Conservation (phyloP, 768 basidiomycete species). For the Lanmaoa pseudosensibilis region DNA sequence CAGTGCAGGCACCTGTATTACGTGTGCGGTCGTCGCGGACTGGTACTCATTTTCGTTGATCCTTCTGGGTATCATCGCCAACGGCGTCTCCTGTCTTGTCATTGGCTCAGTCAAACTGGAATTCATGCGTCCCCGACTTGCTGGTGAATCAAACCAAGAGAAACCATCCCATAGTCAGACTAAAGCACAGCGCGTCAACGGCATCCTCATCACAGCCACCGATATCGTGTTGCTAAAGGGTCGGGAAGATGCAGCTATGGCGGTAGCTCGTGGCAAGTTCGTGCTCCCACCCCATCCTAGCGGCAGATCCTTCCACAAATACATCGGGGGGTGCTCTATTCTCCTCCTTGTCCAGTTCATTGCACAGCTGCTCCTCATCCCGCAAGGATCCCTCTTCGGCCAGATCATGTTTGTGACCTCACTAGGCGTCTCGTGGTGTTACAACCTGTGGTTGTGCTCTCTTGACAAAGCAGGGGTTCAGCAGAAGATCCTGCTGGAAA, state of each 20-base stretch:
- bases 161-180: no score
- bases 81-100: constrained; percentile 26
- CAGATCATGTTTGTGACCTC: constrained; percentile 16
- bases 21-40: constrained; percentile 17
- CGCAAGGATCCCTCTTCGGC: constrained; percentile 11
- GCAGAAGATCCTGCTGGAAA: constrained; percentile 1
- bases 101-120: constrained; percentile 25
- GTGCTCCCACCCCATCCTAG: neutral
- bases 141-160: neutral
- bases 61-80: constrained; percentile 31
- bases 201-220: constrained; percentile 3
- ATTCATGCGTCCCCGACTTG: constrained; percentile 3
- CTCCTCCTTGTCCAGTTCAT: constrained; percentile 32
- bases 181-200: neutral
- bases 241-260: constrained; percentile 14
- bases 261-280: constrained; percentile 8
- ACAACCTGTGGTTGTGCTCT: constrained; percentile 31
- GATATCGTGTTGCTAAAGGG: constrained; percentile 12
- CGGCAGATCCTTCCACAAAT: constrained; percentile 1
- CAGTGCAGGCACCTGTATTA: neutral
- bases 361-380: constrained; percentile 24
- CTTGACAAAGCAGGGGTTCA: constrained; percentile 32
- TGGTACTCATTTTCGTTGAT: constrained; percentile 34
- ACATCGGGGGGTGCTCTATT: constrained; percentile 27
- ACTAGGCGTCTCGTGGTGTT: constrained; percentile 31